phyloP scores from a whole-genome alignment of 2,329 filamentous ascomycete species.

The Elsinoe ampelina region DNA sequence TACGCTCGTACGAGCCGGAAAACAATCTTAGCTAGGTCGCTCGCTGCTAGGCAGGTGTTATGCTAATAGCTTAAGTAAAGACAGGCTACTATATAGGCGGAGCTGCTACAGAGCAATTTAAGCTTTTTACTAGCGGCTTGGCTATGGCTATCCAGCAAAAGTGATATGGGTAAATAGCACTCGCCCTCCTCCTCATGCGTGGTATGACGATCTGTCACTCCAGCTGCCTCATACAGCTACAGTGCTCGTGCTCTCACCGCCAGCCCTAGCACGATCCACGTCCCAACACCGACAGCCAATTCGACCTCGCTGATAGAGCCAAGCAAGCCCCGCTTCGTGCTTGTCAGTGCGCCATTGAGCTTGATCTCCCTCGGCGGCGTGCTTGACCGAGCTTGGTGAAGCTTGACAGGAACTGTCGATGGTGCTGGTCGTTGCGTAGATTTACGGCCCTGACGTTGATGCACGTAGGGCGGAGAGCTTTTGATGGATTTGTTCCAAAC shows the following conservation, averaged over 20 bases:
- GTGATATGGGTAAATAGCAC: too few relatives aligned
- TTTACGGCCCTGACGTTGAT: not conserved
- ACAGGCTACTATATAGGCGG: too few relatives aligned
- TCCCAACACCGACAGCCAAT: not conserved
- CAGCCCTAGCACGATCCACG: not conserved
- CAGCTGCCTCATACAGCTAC: not conserved
- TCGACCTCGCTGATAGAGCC: not conserved
- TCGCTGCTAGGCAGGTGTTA: too few relatives aligned
- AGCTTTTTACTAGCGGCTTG: too few relatives aligned
- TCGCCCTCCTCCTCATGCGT: not conserved
- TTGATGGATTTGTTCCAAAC: not conserved
- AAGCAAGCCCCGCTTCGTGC: not conserved
- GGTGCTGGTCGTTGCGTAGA: not conserved
- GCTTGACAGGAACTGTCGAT: constrained; percentile 21
- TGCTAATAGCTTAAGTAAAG: too few relatives aligned
- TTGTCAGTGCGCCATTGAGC: constrained; percentile 5
- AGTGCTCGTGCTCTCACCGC: not conserved
- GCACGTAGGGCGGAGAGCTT: not conserved
- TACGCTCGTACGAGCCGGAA: too few relatives aligned
- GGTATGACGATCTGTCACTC: not conserved
- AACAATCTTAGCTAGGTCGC: too few relatives aligned
- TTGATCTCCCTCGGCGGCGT: constrained; percentile 3
- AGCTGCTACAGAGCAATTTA: too few relatives aligned
- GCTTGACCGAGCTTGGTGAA: constrained; percentile 12
- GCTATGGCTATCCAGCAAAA: too few relatives aligned